Conservation (phyloP, 169 alveolate genomes). For the Eimeria sp. region DNA sequence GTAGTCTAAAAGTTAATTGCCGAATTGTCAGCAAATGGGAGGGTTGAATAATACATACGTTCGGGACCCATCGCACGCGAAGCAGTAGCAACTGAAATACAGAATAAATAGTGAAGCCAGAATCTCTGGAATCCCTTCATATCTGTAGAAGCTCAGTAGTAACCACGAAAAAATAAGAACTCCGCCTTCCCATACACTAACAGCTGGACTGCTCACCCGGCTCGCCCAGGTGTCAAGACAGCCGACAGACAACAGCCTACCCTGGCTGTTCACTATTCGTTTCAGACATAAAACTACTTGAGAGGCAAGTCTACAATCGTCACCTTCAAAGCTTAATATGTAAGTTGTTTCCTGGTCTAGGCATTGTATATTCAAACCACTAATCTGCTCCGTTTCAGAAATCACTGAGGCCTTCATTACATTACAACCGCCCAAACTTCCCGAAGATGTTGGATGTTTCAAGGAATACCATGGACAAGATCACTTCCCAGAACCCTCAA, state of each 20-base stretch:
- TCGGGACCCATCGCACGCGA: not conserved
- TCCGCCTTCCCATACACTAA: not conserved
- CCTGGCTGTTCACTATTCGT: not conserved
- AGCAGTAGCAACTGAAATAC: not conserved
- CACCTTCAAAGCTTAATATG: not conserved
- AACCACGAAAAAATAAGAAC: not conserved
- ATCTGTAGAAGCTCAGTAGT: not conserved
- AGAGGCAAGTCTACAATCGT: not conserved
- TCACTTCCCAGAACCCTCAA: constrained; percentile 34
- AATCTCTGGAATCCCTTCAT: not conserved
- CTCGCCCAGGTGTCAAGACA: not conserved
- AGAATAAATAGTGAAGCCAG: not conserved
- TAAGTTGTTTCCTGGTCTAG: not conserved
- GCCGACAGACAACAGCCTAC: not conserved
- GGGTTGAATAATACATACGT: not conserved
- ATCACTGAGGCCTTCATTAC: not conserved
- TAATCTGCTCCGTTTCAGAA: not conserved
- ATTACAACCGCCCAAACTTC: not conserved
- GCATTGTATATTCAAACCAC: not conserved
- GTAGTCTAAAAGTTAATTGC: not conserved
- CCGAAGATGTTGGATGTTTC: constrained; percentile 67
- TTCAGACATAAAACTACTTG: constrained; percentile 19
- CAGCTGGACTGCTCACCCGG: not conserved
- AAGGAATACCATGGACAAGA: constrained; percentile 41
- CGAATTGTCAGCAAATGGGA: not conserved